Evolutionary conservation across 1,284 basidiomycete genomes (phyloP), one percentile per base, ranked within the genome.

Genomic region (Cryptococcus wingfieldii): DNA sequence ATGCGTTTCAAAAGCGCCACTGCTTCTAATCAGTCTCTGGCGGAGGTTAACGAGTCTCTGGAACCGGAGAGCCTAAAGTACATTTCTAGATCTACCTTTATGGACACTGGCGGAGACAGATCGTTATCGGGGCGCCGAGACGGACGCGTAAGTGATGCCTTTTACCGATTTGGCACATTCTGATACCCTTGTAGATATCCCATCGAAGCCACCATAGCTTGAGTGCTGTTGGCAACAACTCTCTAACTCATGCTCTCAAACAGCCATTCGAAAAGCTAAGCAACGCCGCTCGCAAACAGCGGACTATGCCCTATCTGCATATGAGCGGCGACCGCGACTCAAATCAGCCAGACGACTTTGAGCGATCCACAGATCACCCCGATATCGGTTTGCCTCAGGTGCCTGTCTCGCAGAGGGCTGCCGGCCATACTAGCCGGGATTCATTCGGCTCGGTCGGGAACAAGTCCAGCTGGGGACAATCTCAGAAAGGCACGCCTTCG

Each of bases 251-350:
- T 34, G 65, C 59, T 12, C 54, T 68, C 16, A 67, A 67, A 27
- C 60, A 54, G 23, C 63, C 66, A 3, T 65, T 68, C 38, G 66
- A 68, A 51, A 67, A 66, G 44, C 51, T 70, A 3, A 56, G 61
- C 18, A 55, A 59, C 18, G 63, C 59, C 7, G 56, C 60, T 4
- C 54, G 59, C 27, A 67, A 61, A 38, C 63, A 61, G 31, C 59
- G 60, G 12, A 55, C 55, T 27, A 39, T 42, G 56, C 56, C 45
- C 23, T 42, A 16, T n/a, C 5, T 48, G 13, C 38, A 47, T 25
- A 19, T 37, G 16, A 37, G 41, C 16, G 38, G 45, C 8, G 59
- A 60, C n/a, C 47, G 48, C 9, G 56, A 54, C 23, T 38, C 28
- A 9, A 45, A 51, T 13, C 51, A 48, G 31, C 16, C 44, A 13